phyloP scores from a whole-genome alignment of 257 asterid species.

The Ajuga chamaepitys region DNA sequence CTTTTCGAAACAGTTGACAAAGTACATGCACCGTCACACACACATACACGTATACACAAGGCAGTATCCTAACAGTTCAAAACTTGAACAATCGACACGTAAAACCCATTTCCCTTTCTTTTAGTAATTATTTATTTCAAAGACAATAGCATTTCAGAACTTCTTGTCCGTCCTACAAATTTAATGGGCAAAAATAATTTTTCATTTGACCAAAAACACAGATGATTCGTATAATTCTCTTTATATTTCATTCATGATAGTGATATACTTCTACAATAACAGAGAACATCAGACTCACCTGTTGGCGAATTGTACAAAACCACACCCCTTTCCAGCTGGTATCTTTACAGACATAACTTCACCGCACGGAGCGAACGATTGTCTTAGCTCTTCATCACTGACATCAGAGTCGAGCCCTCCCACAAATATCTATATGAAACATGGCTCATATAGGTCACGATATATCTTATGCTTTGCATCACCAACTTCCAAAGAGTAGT shows the following conservation, averaged over 20 bases:
- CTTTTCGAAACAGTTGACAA: background rate
- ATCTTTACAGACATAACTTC: conserved; percentile 85
- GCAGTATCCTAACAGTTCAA: background rate
- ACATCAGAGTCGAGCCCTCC: conserved; percentile 85
- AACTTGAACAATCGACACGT: background rate
- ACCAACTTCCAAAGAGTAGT: conserved; percentile 16
- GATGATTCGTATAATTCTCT: background rate
- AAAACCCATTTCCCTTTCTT: background rate
- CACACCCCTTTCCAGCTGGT: conserved; percentile 95
- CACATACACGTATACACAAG: background rate
- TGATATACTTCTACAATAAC: background rate
- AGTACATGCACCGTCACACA: too few species aligned
- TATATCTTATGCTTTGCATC: background rate
- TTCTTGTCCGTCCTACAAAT: background rate
- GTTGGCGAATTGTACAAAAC: conserved; percentile 79
- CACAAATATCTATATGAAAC: conserved; percentile 46
- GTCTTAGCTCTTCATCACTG: conserved; percentile 79
- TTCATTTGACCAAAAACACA: background rate
- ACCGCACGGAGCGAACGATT: conserved; percentile 70
- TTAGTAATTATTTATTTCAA: background rate
- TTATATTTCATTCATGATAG: background rate
- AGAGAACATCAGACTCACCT: conserved; percentile 35
- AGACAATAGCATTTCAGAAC: background rate
- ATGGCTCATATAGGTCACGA: background rate
- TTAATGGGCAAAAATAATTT: background rate